phyloP scores from a whole-genome alignment of 2,329 filamentous ascomycete species.

The Aspergillus ruber region DNA sequence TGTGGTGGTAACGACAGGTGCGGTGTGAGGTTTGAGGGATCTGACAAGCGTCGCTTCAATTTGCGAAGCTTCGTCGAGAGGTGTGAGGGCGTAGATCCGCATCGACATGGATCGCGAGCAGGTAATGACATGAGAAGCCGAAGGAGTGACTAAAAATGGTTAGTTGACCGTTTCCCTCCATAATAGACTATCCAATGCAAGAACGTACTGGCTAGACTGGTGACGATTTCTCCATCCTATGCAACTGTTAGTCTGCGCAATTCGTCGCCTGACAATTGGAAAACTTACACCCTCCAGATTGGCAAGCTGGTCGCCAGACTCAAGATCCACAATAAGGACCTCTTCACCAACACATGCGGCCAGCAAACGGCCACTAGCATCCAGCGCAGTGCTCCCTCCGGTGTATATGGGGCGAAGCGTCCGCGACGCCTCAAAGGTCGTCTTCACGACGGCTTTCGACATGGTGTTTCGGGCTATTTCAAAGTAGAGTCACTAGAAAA shows the following conservation, averaged over 20 bases:
- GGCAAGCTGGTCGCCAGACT: conserved; percentile 73
- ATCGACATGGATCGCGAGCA: conserved; percentile 95
- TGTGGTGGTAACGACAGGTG: conserved; percentile 79
- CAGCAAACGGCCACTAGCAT: conserved; percentile 72
- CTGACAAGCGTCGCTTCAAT: conserved; percentile 65
- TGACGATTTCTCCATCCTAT: conserved; percentile 58
- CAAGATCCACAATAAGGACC: conserved; percentile 76
- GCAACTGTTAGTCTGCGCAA: conserved; percentile 8
- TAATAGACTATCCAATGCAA: not conserved
- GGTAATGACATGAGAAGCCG: conserved; percentile 77
- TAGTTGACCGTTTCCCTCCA: not conserved
- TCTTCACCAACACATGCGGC: conserved; percentile 90
- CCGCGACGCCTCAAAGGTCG: conserved; percentile 77
- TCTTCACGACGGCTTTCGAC: conserved; percentile 60
- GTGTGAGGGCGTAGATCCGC: conserved; percentile 74
- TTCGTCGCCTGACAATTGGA: conserved; percentile 11
- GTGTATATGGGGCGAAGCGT: conserved; percentile 92
- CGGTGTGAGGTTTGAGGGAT: conserved; percentile 81
- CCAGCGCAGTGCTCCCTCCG: conserved; percentile 78
- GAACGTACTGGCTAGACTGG: conserved; percentile 38
- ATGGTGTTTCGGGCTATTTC: conserved; percentile 17
- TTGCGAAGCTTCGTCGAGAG: conserved; percentile 49
- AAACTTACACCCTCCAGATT: conserved; percentile 74
- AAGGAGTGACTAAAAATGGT: conserved; percentile 64
- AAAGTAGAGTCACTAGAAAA: not conserved